Conservation (phyloP, 2,329 filamentous ascomycete species). For the Penicillium sp. region DNA sequence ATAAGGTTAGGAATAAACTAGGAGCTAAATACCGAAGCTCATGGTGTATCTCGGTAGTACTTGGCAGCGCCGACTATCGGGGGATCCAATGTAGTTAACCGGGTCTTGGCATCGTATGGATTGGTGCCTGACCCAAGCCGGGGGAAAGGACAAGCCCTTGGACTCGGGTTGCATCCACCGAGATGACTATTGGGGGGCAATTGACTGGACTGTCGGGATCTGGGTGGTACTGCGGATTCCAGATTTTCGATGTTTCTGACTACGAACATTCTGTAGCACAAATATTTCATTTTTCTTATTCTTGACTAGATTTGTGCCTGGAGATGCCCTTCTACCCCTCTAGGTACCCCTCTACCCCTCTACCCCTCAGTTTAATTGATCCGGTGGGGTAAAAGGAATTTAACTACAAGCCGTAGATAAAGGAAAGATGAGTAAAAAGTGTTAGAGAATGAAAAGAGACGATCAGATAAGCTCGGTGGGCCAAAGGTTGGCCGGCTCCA, state of each 20-base stretch:
- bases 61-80: constrained; percentile 6
- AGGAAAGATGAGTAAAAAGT: constrained; percentile 8
- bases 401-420: not conserved
- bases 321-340: not conserved
- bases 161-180: not conserved
- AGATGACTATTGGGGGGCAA: constrained; percentile 1
- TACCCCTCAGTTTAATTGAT: constrained; percentile 1
- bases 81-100: constrained; percentile 2
- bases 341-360: not conserved
- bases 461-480: constrained; percentile 12
- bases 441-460: constrained; percentile 4
- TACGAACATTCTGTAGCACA: not conserved
- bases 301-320: not conserved
- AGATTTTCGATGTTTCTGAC: not conserved
- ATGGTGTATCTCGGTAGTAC: not conserved
- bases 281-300: not conserved
- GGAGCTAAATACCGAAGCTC: not conserved
- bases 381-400: not conserved
- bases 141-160: not conserved
- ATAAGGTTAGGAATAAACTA: not conserved
- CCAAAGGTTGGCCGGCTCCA: not conserved
- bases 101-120: constrained; percentile 3
- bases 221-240: not conserved
- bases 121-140: constrained; percentile 7
- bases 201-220: not conserved